A percentile compares a stretch with the other conserved stretches of the same genome.
Conservation (phyloP, 441 rosid genomes). For the Pelargonium myrrhifolium region DNA sequence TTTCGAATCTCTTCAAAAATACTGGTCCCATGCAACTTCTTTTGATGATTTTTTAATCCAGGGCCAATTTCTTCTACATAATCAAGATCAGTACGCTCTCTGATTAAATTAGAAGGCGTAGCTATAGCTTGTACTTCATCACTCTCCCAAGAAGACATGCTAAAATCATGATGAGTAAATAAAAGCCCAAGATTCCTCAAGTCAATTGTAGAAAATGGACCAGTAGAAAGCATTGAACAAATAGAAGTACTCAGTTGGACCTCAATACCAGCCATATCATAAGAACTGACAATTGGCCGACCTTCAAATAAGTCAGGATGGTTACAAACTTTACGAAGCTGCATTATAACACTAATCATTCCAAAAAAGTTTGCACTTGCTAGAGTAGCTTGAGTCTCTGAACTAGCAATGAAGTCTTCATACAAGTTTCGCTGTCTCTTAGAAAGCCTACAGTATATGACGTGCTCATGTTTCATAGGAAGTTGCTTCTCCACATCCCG, state of each 20-base stretch:
- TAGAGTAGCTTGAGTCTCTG: constrained; percentile 98
- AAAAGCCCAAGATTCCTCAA: constrained; percentile 63
- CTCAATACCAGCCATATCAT: constrained; percentile 83
- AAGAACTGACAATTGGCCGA: constrained; percentile 96
- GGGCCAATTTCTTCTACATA: constrained; percentile 37
- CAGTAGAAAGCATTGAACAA: constrained; percentile 58
- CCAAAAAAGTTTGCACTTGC: constrained; percentile 94
- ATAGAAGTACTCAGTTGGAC: constrained; percentile 65
- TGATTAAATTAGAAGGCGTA: constrained; percentile 64
- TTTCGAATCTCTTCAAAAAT: constrained; percentile 85
- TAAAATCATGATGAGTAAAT: constrained; percentile 75
- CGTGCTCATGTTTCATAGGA: constrained; percentile 90
- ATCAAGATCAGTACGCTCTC: constrained; percentile 39
- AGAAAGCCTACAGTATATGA: constrained; percentile 87
- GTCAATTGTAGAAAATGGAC: constrained; percentile 60
- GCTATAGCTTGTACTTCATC: constrained; percentile 70
- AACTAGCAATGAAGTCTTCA: constrained; percentile 98
- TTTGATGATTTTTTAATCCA: constrained; percentile 27
- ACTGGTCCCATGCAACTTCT: constrained; percentile 48
- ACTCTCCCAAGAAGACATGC: constrained; percentile 85
- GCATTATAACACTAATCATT: constrained; percentile 99
- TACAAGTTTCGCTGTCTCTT: constrained; percentile 97
- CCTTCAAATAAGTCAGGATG: constrained; percentile 99
- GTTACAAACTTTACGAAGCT: constrained; percentile 98
- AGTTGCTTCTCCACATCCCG: constrained; percentile 99